phyloP scores from a whole-genome alignment of 352 stramenopile species.

The Phytopythium ostracodes region DNA sequence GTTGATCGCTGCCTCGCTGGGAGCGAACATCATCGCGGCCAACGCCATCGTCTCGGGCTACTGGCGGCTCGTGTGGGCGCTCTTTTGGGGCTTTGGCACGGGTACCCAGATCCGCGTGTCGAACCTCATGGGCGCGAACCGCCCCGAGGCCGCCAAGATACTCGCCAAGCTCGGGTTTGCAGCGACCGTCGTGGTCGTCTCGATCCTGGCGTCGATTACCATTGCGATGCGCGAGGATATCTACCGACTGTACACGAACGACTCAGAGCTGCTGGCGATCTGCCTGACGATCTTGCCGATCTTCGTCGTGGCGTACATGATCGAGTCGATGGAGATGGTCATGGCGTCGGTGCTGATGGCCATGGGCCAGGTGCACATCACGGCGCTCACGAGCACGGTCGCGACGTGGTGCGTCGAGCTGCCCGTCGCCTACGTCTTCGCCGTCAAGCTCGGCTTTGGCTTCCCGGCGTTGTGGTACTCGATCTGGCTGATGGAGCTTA shows the following conservation, averaged over 20 bases:
- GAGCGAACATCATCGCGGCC: slow-evolving; percentile 70
- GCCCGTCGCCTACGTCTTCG: slow-evolving; percentile 49
- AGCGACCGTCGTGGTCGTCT: slow-evolving; percentile 49
- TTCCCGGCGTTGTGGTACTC: slow-evolving; percentile 51
- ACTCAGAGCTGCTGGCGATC: slow-evolving; percentile 39
- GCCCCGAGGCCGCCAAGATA: slow-evolving; percentile 34
- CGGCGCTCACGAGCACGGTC: slow-evolving; percentile 46
- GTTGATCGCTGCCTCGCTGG: slow-evolving; percentile 65
- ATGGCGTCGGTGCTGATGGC: slow-evolving; percentile 37
- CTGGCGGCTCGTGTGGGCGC: slow-evolving; percentile 48
- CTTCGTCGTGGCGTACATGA: slow-evolving; percentile 51
- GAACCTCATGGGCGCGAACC: slow-evolving; percentile 53
- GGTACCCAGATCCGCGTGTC: slow-evolving; percentile 60
- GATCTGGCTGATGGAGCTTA: slow-evolving; percentile 21
- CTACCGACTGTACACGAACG: slow-evolving; percentile 60
- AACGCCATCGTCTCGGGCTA: slow-evolving; percentile 57
- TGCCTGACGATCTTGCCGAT: slow-evolving; percentile 54
- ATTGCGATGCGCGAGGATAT: slow-evolving; percentile 37
- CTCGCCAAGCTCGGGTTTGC: slow-evolving; percentile 56
- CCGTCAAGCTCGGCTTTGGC: slow-evolving; percentile 36
- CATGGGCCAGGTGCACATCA: slow-evolving; percentile 52
- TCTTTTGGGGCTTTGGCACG: slow-evolving; percentile 65
- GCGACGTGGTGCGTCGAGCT: slow-evolving; percentile 58
- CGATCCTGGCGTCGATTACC: slow-evolving; percentile 41
- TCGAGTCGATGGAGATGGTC: slow-evolving; percentile 58